Evolutionary conservation across 495 filamentous ascomycete species (phyloP).

Genomic region (Aspergillus egyptiacus): DNA sequence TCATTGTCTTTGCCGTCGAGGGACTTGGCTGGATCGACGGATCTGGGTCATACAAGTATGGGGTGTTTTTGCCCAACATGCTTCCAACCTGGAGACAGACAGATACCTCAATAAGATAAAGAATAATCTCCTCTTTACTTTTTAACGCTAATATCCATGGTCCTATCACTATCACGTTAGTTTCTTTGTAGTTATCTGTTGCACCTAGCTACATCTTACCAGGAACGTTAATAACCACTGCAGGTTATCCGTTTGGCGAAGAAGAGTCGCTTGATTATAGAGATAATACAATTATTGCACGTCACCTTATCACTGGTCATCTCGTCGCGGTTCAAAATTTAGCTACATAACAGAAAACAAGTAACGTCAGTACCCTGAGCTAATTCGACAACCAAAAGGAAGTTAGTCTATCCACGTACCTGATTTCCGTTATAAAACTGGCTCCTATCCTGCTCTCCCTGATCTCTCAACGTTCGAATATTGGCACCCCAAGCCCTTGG

Average conservation of each 20-base stretch:
- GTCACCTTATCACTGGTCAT: slow-evolving; percentile 42
- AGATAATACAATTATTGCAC: no score
- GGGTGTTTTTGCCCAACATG: not conserved
- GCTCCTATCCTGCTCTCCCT: slow-evolving; percentile 44
- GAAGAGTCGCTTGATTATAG: no score
- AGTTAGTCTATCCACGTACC: no score
- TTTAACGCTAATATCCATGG: not conserved
- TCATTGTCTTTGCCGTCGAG: not conserved
- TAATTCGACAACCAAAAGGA: no score
- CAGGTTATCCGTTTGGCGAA: no score
- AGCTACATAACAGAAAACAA: slow-evolving; percentile 39
- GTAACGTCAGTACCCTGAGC: no score
- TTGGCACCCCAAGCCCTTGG: slow-evolving; percentile 25
- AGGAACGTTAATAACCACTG: no score
- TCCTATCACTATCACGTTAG: no score
- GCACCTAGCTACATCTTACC: no score
- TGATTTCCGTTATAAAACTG: slow-evolving; percentile 89
- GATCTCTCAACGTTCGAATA: slow-evolving; percentile 55
- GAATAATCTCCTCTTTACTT: slow-evolving; percentile 19
- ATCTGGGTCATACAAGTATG: no score
- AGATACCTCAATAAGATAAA: slow-evolving; percentile 12
- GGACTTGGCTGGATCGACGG: no score
- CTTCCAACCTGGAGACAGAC: not conserved
- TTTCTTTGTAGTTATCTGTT: no score
- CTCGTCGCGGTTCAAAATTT: slow-evolving; percentile 66